phyloP scores from a whole-genome alignment of 331 rosid genomes.

The Acacia concinna region DNA sequence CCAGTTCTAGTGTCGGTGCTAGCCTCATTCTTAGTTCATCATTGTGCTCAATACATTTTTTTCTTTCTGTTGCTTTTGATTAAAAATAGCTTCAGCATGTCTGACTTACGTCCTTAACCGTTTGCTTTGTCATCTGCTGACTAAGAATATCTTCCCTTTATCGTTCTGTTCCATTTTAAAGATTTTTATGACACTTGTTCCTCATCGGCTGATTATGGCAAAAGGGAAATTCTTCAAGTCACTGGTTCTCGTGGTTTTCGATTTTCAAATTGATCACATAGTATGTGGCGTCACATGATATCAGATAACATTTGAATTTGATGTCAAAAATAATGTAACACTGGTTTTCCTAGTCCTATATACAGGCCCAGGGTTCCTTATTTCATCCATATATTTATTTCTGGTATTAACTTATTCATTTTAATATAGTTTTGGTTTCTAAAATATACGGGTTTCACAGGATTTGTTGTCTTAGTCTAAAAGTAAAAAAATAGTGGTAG shows the following conservation, averaged over 20 bases:
- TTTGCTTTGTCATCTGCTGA: background rate
- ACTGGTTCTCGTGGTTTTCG: conserved; percentile 7
- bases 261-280: conserved; percentile 3
- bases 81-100: conserved; percentile 13
- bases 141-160: background rate
- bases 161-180: background rate
- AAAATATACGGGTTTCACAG: background rate
- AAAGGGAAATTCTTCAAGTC: background rate
- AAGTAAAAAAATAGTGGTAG: background rate
- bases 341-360: conserved; percentile 1
- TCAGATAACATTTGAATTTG: background rate
- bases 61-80: conserved; percentile 2
- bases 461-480: background rate
- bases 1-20: background rate
- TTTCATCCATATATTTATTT: background rate
- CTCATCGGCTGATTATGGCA: background rate
- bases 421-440: background rate
- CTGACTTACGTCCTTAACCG: background rate
- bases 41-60: background rate
- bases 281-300: background rate
- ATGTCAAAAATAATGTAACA: conserved; percentile 15
- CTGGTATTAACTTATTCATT: conserved; percentile 3
- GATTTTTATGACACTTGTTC: background rate
- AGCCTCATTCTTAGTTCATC: background rate
- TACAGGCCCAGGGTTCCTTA: background rate